A percentile compares a stretch with the other conserved stretches of the same genome.
Conservation (phyloP, 192 early-diverging fungal genomes). For the Podila epigama region DNA sequence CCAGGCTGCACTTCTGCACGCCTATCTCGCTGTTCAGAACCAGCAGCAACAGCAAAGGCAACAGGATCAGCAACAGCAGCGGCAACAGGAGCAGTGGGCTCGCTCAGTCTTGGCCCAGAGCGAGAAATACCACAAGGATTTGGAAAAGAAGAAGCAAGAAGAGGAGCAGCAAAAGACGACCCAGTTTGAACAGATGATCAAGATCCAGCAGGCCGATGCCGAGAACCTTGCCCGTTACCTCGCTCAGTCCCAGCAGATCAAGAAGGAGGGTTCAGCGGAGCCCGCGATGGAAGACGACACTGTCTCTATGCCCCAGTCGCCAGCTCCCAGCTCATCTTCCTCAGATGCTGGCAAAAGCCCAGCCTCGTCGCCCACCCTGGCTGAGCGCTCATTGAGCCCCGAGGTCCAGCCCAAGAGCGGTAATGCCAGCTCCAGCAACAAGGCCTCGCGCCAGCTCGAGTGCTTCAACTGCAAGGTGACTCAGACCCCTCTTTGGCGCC, state of each 20-base stretch:
- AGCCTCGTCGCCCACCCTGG: conserved; percentile 16
- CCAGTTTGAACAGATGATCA: neutral
- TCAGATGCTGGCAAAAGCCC: conserved; percentile 26
- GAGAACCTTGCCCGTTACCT: conserved; percentile 30
- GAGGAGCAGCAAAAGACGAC: neutral
- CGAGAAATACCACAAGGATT: neutral
- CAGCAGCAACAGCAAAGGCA: conserved; percentile 8
- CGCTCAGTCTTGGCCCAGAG: conserved; percentile 1
- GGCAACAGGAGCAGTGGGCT: conserved; percentile 23
- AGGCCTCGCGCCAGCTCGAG: conserved; percentile 54
- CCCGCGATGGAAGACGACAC: conserved; percentile 27
- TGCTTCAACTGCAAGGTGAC: conserved; percentile 83
- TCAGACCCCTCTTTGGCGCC: conserved; percentile 81
- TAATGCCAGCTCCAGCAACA: conserved; percentile 4
- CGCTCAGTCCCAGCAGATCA: conserved; percentile 25
- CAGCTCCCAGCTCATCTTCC: conserved; percentile 12
- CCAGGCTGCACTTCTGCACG: conserved; percentile 33
- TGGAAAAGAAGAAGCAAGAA: conserved; percentile 12
- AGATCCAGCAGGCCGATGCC: conserved; percentile 28
- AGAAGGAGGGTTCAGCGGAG: conserved; percentile 10
- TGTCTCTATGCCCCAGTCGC: conserved; percentile 22
- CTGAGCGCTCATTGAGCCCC: conserved; percentile 8
- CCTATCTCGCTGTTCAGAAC: conserved; percentile 23
- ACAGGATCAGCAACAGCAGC: conserved; percentile 15
- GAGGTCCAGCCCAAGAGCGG: neutral